Conservation (phyloP, 257 asterid species). For the Solanum lycopersicoides region DNA sequence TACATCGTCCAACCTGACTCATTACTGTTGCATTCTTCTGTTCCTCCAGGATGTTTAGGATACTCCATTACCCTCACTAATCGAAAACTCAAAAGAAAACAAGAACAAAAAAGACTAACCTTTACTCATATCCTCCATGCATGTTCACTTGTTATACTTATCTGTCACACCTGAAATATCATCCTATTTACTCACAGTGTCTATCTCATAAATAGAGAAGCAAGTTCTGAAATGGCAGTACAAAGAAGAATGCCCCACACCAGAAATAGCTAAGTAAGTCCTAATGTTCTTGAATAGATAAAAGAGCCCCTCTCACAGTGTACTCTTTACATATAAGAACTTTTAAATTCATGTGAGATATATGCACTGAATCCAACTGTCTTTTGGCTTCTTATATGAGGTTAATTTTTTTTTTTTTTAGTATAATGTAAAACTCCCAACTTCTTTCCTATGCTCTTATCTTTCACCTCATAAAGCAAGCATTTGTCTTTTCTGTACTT, state of each 20-base stretch:
- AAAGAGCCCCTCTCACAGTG: conserved; percentile 21
- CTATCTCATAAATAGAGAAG: conserved; percentile 60
- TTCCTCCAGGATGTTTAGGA: conserved; percentile 31
- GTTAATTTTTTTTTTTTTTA: conserved; percentile 6
- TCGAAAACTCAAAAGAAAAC: conserved; percentile 15
- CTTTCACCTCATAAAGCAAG: conserved; percentile 28
- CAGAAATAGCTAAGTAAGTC: conserved; percentile 29
- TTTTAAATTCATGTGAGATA: conserved; percentile 88
- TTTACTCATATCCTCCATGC: background rate
- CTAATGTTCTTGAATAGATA: conserved; percentile 51
- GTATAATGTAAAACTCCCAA: background rate
- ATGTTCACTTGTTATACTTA: conserved; percentile 12
- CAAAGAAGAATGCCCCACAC: conserved; percentile 52
- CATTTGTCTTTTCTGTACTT: conserved; percentile 5
- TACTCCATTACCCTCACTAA: conserved; percentile 39
- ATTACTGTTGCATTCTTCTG: conserved; percentile 78
- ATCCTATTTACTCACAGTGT: conserved; percentile 32
- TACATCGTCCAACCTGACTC: conserved; percentile 96
- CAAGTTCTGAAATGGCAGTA: conserved; percentile 47
- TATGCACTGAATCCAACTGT: conserved; percentile 81
- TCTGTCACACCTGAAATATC: background rate
- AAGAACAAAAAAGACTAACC: conserved; percentile 14
- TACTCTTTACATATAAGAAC: conserved; percentile 29
- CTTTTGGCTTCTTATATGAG: conserved; percentile 55
- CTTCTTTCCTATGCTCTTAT: conserved; percentile 14